Conservation (phyloP, 2,329 filamentous ascomycete genomes). For the Talaromyces sp. region DNA sequence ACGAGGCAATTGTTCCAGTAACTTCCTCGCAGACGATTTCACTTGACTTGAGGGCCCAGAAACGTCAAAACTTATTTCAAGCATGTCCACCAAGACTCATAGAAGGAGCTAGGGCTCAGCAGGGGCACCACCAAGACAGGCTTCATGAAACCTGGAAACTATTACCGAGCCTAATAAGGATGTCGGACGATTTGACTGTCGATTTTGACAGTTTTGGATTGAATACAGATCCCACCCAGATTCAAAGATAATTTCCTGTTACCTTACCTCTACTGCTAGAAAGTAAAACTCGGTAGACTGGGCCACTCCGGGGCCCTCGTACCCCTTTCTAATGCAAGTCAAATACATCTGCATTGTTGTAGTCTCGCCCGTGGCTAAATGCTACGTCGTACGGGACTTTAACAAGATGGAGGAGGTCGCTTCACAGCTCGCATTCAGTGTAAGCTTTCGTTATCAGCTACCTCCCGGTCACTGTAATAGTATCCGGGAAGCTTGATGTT, state of each 20-base stretch:
- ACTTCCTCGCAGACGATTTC: not conserved
- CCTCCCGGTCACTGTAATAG: too few species aligned
- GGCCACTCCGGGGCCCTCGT: not conserved
- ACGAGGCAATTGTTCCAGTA: not conserved
- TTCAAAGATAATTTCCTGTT: not conserved
- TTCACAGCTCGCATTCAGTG: not conserved
- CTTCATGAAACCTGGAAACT: not conserved
- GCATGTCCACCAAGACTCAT: not conserved
- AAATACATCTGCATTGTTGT: not conserved
- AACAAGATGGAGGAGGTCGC: not conserved
- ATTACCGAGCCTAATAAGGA: not conserved
- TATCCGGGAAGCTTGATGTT: not conserved
- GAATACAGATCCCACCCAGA: not conserved
- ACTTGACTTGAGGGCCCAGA: not conserved
- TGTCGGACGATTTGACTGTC: not conserved
- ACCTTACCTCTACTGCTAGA: not conserved
- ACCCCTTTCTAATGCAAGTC: not conserved
- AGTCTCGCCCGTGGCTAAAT: not conserved
- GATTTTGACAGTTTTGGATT: not conserved
- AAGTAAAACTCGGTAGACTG: not conserved
- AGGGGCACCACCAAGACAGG: not conserved
- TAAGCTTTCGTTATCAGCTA: not conserved
- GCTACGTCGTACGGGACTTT: not conserved
- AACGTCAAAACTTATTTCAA: not conserved
- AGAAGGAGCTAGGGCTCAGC: not conserved